Conservation (phyloP, 441 rosid species). For the Euphorbia schlechtendalii region DNA sequence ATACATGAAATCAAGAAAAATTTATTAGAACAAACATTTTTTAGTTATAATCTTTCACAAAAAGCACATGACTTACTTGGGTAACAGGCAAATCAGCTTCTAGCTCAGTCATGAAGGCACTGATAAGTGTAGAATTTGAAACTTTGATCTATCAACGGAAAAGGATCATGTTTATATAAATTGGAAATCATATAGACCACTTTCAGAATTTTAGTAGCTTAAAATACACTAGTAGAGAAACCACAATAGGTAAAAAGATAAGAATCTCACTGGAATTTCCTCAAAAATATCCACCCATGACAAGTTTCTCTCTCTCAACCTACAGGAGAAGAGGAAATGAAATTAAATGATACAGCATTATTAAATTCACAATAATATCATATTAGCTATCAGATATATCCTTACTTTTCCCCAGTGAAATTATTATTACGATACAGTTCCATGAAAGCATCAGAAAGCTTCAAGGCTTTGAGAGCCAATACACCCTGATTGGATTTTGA, state of each 20-base stretch:
- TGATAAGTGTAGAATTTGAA: slow-evolving; percentile 90
- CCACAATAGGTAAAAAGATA: slow-evolving; percentile 1
- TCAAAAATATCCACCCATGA: slow-evolving; percentile 99
- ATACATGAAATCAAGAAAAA: slow-evolving; percentile 6
- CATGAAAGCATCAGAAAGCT: slow-evolving; percentile 96
- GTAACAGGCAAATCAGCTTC: slow-evolving; percentile 82
- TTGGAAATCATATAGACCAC: not conserved
- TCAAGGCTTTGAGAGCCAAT: slow-evolving; percentile 89
- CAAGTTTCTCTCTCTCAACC: slow-evolving; percentile 95
- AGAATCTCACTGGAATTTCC: slow-evolving; percentile 85
- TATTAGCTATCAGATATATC: not conserved
- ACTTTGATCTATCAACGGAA: slow-evolving; percentile 68
- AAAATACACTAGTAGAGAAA: not conserved
- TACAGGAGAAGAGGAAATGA: slow-evolving; percentile 24
- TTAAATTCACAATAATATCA: slow-evolving; percentile 8
- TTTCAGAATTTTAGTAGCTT: not conserved
- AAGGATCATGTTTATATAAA: slow-evolving; percentile 1
- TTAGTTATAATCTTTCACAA: not conserved
- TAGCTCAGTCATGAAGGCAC: slow-evolving; percentile 91
- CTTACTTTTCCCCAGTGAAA: slow-evolving; percentile 96
- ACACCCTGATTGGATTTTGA: slow-evolving; percentile 83
- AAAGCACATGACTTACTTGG: slow-evolving; percentile 43
- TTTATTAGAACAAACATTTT: not conserved
- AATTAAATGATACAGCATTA: slow-evolving; percentile 17
- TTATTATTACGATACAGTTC: slow-evolving; percentile 71